phyloP scores from a whole-genome alignment of 208 protist genomes.

The Porcisia deanei region DNA sequence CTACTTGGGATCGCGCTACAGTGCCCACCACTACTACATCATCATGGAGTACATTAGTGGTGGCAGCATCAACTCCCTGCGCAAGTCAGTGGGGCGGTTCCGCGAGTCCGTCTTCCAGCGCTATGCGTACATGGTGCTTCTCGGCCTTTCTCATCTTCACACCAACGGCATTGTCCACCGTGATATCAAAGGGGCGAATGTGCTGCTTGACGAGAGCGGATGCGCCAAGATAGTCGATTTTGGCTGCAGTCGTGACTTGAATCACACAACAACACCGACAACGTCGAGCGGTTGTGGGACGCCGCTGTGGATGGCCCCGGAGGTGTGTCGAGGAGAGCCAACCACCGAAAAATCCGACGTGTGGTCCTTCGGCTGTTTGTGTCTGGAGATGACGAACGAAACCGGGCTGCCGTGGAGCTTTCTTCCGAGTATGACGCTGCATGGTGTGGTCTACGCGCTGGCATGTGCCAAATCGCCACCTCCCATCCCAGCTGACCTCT shows the following conservation, averaged over 20 bases:
- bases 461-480: conserved; percentile 59
- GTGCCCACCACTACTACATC: conserved; percentile 71
- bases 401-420: conserved; percentile 71
- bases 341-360: conserved; percentile 80
- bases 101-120: conserved; percentile 71
- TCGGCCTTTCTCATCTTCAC: conserved; percentile 78
- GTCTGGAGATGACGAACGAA: conserved; percentile 81
- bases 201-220: conserved; percentile 85
- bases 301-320: conserved; percentile 83
- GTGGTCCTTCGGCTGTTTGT: conserved; percentile 82
- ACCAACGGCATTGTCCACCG: conserved; percentile 81
- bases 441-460: conserved; percentile 67
- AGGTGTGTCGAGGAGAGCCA: conserved; percentile 74
- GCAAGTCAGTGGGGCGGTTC: conserved; percentile 58
- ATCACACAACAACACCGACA: conserved; percentile 40
- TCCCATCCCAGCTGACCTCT: conserved; percentile 58
- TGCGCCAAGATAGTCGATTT: conserved; percentile 94
- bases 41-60: conserved; percentile 89
- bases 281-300: conserved; percentile 63
- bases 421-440: conserved; percentile 47
- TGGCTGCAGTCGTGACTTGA: conserved; percentile 85
- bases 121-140: conserved; percentile 75
- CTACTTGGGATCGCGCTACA: conserved; percentile 73
- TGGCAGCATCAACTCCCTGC: conserved; percentile 75
- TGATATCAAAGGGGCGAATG: conserved; percentile 92